Evolutionary conservation across 495 filamentous ascomycete species (phyloP).

Genomic region (Trichoderma reesei): DNA sequence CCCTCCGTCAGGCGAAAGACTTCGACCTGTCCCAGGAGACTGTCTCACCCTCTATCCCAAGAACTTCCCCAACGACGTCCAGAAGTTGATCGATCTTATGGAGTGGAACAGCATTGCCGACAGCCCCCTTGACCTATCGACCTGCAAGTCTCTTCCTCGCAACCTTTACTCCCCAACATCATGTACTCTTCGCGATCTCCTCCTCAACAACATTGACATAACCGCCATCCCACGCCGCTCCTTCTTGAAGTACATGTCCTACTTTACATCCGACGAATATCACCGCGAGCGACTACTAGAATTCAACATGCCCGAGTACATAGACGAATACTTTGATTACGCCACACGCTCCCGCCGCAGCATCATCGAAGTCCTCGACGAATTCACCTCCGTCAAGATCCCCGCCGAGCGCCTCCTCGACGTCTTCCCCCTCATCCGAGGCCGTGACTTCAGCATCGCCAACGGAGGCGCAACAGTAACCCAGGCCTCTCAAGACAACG

Average conservation of each 20-base stretch:
- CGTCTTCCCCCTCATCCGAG: constrained; percentile 65
- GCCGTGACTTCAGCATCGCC: constrained; percentile 81
- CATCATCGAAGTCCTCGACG: constrained; percentile 82
- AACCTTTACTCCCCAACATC: background rate
- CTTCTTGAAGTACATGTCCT: constrained; percentile 68
- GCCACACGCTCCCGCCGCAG: constrained; percentile 83
- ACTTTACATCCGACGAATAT: constrained; percentile 57
- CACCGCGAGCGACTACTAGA: constrained; percentile 78
- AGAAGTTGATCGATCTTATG: constrained; percentile 64
- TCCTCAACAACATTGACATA: constrained; percentile 77
- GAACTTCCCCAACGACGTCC: constrained; percentile 71
- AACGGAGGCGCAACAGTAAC: constrained; percentile 52
- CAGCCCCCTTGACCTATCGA: constrained; percentile 23
- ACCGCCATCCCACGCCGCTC: constrained; percentile 77
- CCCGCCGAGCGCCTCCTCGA: constrained; percentile 61
- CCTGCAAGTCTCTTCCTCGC: background rate
- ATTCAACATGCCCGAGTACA: constrained; percentile 63
- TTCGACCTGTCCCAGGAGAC: constrained; percentile 58
- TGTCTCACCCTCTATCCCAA: constrained; percentile 74
- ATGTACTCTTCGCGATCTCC: constrained; percentile 60
- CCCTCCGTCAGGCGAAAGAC: constrained; percentile 11
- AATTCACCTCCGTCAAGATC: constrained; percentile 77
- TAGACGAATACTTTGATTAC: constrained; percentile 93
- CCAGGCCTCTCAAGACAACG: background rate
- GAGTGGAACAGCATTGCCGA: constrained; percentile 64